phyloP scores from a whole-genome alignment of 2,329 filamentous ascomycete genomes.

The Ploettnerulaceae sp. region DNA sequence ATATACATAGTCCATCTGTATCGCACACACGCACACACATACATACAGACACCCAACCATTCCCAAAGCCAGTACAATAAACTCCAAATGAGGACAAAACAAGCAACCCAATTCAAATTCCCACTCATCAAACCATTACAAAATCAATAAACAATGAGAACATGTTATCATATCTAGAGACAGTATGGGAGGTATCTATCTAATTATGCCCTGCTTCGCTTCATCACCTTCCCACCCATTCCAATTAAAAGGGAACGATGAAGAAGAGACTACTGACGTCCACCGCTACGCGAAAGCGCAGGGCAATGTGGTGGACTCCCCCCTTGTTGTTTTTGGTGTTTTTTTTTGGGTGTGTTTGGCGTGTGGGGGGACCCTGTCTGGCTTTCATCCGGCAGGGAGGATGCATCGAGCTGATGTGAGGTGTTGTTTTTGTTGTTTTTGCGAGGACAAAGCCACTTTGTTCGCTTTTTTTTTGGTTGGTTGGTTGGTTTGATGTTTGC shows the following conservation, averaged over 20 bases:
- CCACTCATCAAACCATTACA: too few species aligned
- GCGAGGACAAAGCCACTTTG: too few species aligned
- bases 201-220: conserved; percentile 2
- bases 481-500: not conserved
- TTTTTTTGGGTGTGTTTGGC: too few species aligned
- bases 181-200: not conserved
- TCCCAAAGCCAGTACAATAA: too few species aligned
- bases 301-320: conserved; percentile 3
- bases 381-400: conserved; percentile 1
- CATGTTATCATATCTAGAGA: not conserved
- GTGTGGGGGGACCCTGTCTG: conserved; percentile 2
- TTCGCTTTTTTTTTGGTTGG: not conserved
- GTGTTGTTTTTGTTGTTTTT: not conserved
- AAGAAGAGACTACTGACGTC: conserved; percentile 3
- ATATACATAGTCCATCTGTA: too few species aligned
- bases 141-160: not conserved
- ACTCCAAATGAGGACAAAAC: too few species aligned
- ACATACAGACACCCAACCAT: too few species aligned
- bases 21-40: too few species aligned
- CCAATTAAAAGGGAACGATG: conserved; percentile 1
- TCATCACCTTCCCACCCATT: conserved; percentile 3
- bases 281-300: conserved; percentile 6
- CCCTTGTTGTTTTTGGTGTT: not conserved
- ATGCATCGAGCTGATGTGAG: not conserved
- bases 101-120: too few species aligned